phyloP scores from a whole-genome alignment of 179 eudicot genomes.

The Spinacia oleracea region DNA sequence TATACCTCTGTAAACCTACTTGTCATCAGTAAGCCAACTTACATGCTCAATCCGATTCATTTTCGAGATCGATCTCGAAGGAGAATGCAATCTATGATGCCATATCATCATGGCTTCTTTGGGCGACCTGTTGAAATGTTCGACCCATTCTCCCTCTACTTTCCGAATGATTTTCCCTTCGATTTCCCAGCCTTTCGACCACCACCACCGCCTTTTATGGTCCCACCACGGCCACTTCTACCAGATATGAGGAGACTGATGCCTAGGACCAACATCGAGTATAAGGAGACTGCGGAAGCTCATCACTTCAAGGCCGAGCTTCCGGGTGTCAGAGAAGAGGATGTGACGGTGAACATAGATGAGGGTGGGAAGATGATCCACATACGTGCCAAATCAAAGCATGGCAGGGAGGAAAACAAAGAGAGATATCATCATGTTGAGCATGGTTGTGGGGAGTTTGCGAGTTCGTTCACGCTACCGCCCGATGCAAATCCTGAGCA shows the following conservation, averaged over 20 bases:
- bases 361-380: conserved; percentile 30
- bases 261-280: conserved; percentile 29
- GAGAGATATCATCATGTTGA: conserved; percentile 32
- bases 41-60: not conserved
- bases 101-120: conserved; percentile 21
- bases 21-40: not conserved
- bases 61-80: not conserved
- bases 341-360: conserved; percentile 35
- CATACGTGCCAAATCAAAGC: conserved; percentile 32
- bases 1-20: not conserved
- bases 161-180: conserved; percentile 22
- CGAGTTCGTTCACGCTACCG: conserved; percentile 33
- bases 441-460: conserved; percentile 32
- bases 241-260: conserved; percentile 11
- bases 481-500: conserved; percentile 24
- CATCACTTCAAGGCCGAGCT: conserved; percentile 33
- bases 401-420: conserved; percentile 30
- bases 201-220: conserved; percentile 18
- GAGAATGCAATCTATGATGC: conserved; percentile 27
- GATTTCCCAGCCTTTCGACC: conserved; percentile 20
- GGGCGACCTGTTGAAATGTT: conserved; percentile 17
- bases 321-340: conserved; percentile 36
- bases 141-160: conserved; percentile 28
- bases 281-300: conserved; percentile 35
- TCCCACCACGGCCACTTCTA: not conserved